Percentiles rank a stretch among this genome's conserved stretches.
phyloP scores from a whole-genome alignment of 1,284 basidiomycete species.

The Naganishia sp. region DNA sequence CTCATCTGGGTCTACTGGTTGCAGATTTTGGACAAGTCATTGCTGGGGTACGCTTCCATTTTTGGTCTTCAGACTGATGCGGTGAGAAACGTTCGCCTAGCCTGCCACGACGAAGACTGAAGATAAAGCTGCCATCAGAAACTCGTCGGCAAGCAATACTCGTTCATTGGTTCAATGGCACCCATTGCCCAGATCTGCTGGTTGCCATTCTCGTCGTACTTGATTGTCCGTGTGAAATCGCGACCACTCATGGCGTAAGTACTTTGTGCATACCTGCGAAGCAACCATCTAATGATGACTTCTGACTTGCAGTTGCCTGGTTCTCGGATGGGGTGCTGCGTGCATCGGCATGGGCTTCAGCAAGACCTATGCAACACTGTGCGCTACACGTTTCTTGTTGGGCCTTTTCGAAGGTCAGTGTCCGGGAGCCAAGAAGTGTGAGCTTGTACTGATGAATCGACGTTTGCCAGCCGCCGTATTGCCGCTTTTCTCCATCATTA shows the following conservation, averaged over 20 bases:
- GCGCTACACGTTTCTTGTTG: constrained; percentile 50
- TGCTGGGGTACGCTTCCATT: constrained; percentile 33
- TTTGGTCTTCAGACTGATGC: constrained; percentile 43
- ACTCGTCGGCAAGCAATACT: constrained; percentile 44
- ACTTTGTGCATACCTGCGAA: constrained; percentile 36
- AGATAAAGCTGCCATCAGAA: too few species aligned
- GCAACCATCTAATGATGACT: background rate
- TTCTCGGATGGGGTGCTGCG: constrained; percentile 28
- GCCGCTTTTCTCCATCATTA: constrained; percentile 53
- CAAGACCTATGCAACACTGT: constrained; percentile 39
- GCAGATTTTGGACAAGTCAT: constrained; percentile 49
- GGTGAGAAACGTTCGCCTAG: background rate
- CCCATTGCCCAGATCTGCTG: constrained; percentile 49
- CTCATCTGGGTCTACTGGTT: constrained; percentile 48
- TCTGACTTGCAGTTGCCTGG: constrained; percentile 1
- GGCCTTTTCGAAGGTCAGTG: constrained; percentile 50
- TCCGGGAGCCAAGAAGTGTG: too few species aligned
- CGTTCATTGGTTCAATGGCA: constrained; percentile 44
- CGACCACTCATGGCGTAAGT: constrained; percentile 48
- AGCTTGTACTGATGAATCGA: background rate
- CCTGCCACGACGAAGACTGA: background rate
- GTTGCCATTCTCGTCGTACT: constrained; percentile 50
- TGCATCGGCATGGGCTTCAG: constrained; percentile 29
- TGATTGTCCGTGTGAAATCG: constrained; percentile 49
- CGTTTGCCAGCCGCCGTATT: constrained; percentile 43